Evolutionary conservation across 140 eudicot species (phyloP).

Genomic region (Flaveria floridana): DNA sequence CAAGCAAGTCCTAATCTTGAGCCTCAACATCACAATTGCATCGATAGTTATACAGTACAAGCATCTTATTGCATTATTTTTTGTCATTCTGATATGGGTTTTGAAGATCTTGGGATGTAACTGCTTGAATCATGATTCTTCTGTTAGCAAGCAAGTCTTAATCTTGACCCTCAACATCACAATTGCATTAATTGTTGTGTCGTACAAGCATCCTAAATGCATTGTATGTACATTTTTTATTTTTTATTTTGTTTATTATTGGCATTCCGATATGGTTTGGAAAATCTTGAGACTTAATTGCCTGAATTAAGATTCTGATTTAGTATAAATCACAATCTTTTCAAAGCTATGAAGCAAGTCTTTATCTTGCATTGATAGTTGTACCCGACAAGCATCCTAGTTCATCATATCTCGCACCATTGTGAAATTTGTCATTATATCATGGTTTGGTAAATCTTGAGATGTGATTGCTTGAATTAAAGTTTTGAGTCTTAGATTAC

Average conservation of each 20-base stretch:
- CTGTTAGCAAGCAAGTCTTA: neutral
- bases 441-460: neutral
- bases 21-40: constrained; percentile 9
- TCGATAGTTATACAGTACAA: neutral
- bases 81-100: constrained; percentile 19
- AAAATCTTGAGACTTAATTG: constrained; percentile 13
- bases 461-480: neutral
- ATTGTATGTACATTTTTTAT: neutral
- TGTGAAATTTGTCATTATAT: neutral
- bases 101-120: constrained; percentile 14
- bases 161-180: constrained; percentile 22
- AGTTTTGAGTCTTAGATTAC: neutral
- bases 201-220: constrained; percentile 7
- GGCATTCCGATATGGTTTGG: constrained; percentile 13
- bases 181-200: neutral
- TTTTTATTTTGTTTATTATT: neutral
- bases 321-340: neutral
- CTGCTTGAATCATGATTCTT: neutral
- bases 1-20: constrained; percentile 18
- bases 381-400: neutral
- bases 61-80: constrained; percentile 6
- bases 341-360: constrained; percentile 8
- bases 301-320: constrained; percentile 15
- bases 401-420: neutral
- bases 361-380: neutral